These are phyloP conservation scores for barley (Hordeum vulgare) DNA, from an alignment of 176 grass and related monocot species.

Conservation along the genomic window DNA sequence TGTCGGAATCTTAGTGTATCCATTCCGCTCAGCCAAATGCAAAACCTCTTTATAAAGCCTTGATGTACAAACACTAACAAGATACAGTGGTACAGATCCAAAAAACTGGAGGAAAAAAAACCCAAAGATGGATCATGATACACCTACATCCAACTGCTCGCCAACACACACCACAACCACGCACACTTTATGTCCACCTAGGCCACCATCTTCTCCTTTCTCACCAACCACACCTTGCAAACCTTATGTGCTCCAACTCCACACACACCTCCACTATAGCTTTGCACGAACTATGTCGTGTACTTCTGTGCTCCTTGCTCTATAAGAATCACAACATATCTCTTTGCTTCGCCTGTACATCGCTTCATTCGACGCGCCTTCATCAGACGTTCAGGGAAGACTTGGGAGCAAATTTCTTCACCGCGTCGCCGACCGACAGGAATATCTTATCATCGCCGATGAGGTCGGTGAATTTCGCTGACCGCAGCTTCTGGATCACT, in stretches of 20 bases:
- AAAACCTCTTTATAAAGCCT: not conserved
- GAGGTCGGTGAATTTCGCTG: slow-evolving; percentile 39
- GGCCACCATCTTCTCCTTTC: not conserved
- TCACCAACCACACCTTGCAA: not conserved
- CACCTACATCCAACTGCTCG: not conserved
- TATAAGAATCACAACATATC: slow-evolving; percentile 6
- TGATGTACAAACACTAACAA: not conserved
- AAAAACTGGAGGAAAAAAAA: not conserved
- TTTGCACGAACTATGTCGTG: not conserved
- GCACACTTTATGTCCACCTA: not conserved
- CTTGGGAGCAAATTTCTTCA: slow-evolving; percentile 50
- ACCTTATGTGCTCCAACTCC: slow-evolving; percentile 5
- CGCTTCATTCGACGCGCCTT: not conserved
- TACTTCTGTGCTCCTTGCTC: not conserved
- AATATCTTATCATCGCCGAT: slow-evolving; percentile 72
- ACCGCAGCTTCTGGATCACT: slow-evolving; percentile 64
- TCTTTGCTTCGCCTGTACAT: not conserved
- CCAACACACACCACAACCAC: not conserved
- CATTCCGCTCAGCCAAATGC: not conserved
- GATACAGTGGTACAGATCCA: not conserved
- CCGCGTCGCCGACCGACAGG: slow-evolving; percentile 55
- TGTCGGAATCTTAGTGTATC: not conserved
- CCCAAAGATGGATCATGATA: not conserved
- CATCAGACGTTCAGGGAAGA: slow-evolving; percentile 37
- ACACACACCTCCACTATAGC: slow-evolving; percentile 11